Base-by-base conservation (phyloP, 805 yeast species). In the Wickerhamiella allomyrinae region DNA sequence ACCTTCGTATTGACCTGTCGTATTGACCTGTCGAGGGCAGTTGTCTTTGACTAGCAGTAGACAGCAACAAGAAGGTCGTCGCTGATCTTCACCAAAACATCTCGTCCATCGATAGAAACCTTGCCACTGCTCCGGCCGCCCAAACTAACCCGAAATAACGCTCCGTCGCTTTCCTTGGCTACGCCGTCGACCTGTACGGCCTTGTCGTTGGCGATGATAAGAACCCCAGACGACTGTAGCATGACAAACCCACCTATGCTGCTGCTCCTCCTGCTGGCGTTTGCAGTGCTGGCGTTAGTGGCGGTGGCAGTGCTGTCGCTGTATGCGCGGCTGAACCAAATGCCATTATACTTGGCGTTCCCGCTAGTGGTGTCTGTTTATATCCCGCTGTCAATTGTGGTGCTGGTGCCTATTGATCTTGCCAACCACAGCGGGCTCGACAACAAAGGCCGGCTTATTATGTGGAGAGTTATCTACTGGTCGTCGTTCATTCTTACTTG, bases 391-490 rank as follows among this genome's bases (percentile, higher is more conserved):
- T 79, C 89, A 7, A 79, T 79, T 38, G 74, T 81, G 1, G 76
- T 78, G 39, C 63, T 84, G 6, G 67, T 83, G 17, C 94, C 94
- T 1, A 68, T 79, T 23, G 94, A 84, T 58, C 68, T 82, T 37
- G 70, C 79, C 19, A 72, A 80, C 9, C 59, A 60, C 19, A 60
- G 55, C 15, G 52, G 62, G 9, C 56, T 80, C 34, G 68, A 73
- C n/a, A 63, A 63, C 41, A 43, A 54, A 1, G 65, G 67, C 8
- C 66, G 79, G 5, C 61, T 75, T n/a, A 54, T 66, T 4, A 54
- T 79, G 31, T 84, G 94, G 94, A 70, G 79, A 51, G 53, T 73
- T 37, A 76, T 79, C 41, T 84, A 84, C 58, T 84, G 94, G 94
- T 61, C 73, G 8, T 80, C 93, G 0, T 84, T 83, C 52, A 54